Evolutionary conservation across 306 rosid genomes (phyloP).

Genomic region (Glycine tomentella): DNA sequence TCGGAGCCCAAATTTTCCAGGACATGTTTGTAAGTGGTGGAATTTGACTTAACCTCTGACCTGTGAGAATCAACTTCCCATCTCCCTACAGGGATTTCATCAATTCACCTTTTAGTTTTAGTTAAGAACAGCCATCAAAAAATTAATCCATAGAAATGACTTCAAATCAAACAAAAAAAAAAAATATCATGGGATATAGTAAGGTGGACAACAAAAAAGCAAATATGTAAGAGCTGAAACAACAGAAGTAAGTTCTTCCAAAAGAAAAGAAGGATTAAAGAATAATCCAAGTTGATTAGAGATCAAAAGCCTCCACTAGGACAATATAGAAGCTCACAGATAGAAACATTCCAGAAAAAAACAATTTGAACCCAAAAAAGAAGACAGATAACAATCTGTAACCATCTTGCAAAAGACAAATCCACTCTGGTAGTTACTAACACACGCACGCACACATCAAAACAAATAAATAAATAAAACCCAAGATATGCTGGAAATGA

Average conservation of each 20-base stretch:
- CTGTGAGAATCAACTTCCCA: conserved; percentile 59
- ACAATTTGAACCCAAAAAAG: background rate
- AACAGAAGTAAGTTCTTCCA: background rate
- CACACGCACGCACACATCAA: background rate
- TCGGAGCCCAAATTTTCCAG: conserved; percentile 49
- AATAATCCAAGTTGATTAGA: conserved; percentile 7
- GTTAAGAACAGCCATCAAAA: conserved; percentile 10
- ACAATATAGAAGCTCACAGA: conserved; percentile 1
- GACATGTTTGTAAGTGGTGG: conserved; percentile 25
- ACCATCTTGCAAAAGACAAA: conserved; percentile 18
- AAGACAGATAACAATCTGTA: background rate
- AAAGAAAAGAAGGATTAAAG: conserved; percentile 24
- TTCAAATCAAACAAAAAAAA: conserved; percentile 34
- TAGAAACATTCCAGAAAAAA: conserved; percentile 1
- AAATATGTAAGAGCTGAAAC: background rate
- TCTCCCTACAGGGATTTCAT: conserved; percentile 61
- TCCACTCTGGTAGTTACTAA: background rate
- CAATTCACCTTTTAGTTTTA: conserved; percentile 42
- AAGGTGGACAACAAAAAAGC: background rate
- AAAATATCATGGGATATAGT: conserved; percentile 1
- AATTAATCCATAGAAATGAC: conserved; percentile 27
- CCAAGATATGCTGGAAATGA: background rate
- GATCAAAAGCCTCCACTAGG: conserved; percentile 10
- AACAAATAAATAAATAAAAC: background rate
- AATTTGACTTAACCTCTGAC: conserved; percentile 51